Base-by-base conservation (phyloP, 2,329 filamentous ascomycete species). In the Diaporthe ilicicola region DNA sequence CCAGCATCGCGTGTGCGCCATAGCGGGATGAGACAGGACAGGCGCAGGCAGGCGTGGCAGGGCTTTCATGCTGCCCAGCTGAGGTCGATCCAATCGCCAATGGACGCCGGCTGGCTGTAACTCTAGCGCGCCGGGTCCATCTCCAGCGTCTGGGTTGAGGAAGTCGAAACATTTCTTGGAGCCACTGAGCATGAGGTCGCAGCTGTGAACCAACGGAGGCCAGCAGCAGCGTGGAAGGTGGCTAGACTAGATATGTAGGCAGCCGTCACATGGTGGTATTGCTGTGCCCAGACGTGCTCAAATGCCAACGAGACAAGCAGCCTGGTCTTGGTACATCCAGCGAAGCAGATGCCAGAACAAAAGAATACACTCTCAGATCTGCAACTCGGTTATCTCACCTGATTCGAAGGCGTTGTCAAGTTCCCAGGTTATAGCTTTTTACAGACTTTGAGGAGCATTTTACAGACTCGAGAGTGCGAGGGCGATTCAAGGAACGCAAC, bases 1-100 rank as follows among this genome's bases (percentile, higher is more conserved):
- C 15, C 54, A 34, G 64, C 37, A 68, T 51, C 69, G 48, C 55
- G 48, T 48, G 42, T 54, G 54, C 54, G 53, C 32, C 67, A 48
- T 56, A 59, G 42, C 44, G 29, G n/a, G 53, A 68, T 72, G 70
- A 72, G 70, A 72, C 70, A 70, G 61, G 70, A 72, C 70, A 70
- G 67, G 53, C 53, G 46, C 61, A 42, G 37, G 67, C 59, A 42
- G 50, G n/a, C n/a, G n/a, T n/a, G n/a, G n/a, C n/a, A n/a, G n/a
- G n/a, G 46, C 39, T 32, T 59, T 69, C 66, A 67, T 70, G 70
- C 67, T 62, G 42, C 59, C 59, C 59, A 34, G 59, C 59, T 51
- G 37, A 48, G 48, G 17, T 22, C 44, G 66, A 59, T 27, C 53
- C 32, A 56, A 50, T 56, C 66, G 46, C 53, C 55, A 29, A 22